Evolutionary conservation across 192 early-diverging fungal genomes (phyloP).

Genomic region (Obelidium mucronatum): DNA sequence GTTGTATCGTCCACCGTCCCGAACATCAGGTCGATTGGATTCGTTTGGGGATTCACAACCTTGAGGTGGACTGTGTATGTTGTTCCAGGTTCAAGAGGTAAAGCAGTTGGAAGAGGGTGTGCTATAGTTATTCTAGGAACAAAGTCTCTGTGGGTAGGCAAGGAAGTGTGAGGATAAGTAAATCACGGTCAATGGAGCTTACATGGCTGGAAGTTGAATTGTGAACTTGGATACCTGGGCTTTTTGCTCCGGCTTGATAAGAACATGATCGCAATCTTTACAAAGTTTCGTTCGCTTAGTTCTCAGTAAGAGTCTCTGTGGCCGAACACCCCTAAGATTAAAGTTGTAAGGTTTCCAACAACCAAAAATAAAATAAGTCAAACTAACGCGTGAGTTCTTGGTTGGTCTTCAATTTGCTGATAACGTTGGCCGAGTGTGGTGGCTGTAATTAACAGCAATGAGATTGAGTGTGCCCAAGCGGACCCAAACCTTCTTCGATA

Average conservation of each 20-base stretch:
- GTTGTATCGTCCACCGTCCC: background rate
- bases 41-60: slow-evolving; percentile 13
- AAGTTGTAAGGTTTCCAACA: slow-evolving; percentile 9
- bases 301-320: slow-evolving; percentile 85
- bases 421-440: slow-evolving; percentile 68
- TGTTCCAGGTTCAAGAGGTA: background rate
- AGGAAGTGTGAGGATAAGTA: background rate
- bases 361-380: background rate
- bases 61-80: slow-evolving; percentile 5
- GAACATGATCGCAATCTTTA: slow-evolving; percentile 83
- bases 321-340: slow-evolving; percentile 63
- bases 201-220: slow-evolving; percentile 88
- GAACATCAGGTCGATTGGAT: slow-evolving; percentile 4
- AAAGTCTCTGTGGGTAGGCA: slow-evolving; percentile 61
- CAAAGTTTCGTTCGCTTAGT: slow-evolving; percentile 89
- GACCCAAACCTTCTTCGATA: slow-evolving; percentile 26
- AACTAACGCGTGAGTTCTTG: slow-evolving; percentile 26
- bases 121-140: slow-evolving; percentile 80
- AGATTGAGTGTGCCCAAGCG: background rate
- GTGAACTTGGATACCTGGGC: slow-evolving; percentile 87
- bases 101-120: slow-evolving; percentile 28
- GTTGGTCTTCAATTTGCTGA: slow-evolving; percentile 68
- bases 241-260: slow-evolving; percentile 93
- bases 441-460: slow-evolving; percentile 19
- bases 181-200: slow-evolving; percentile 32